Conservation (phyloP, 164 flowering plant genomes). For the Tinospora cordifolia region DNA sequence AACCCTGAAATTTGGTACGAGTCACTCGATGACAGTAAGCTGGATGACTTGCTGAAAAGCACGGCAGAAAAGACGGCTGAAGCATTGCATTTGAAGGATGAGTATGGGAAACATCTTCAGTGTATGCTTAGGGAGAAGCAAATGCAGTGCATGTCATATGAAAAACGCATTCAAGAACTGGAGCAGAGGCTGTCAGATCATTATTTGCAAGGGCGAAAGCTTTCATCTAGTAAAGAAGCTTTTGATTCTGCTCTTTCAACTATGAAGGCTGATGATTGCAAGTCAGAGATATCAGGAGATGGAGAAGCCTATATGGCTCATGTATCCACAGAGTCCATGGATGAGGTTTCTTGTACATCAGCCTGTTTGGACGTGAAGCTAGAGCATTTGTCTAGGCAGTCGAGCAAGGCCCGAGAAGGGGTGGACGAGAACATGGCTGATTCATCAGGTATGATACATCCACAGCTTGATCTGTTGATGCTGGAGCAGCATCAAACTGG, state of each 20-base stretch:
- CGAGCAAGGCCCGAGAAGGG: constrained; percentile 50
- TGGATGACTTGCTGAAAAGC: constrained; percentile 51
- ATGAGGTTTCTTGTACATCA: constrained; percentile 74
- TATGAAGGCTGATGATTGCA: constrained; percentile 48
- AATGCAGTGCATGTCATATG: constrained; percentile 74
- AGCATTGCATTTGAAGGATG: constrained; percentile 87
- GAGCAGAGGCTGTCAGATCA: constrained; percentile 80
- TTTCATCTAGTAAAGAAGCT: constrained; percentile 30
- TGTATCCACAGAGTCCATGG: constrained; percentile 61
- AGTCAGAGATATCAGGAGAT: constrained; percentile 50
- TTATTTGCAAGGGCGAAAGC: constrained; percentile 46
- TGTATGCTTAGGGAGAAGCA: constrained; percentile 66
- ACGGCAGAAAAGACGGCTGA: constrained; percentile 81
- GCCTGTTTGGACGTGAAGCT: constrained; percentile 39
- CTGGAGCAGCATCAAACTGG: constrained; percentile 57
- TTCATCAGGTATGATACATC: constrained; percentile 47
- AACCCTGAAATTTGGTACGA: constrained; percentile 50
- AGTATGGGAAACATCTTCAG: constrained; percentile 73
- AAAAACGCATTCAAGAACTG: constrained; percentile 83
- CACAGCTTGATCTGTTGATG: constrained; percentile 83
- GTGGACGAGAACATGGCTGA: constrained; percentile 87
- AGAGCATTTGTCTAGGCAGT: constrained; percentile 30
- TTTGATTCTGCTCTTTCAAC: constrained; percentile 30
- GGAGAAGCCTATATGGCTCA: constrained; percentile 39
- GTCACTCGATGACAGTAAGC: constrained; percentile 58